A percentile compares a stretch with the other conserved stretches of the same genome.
Evolutionary conservation across 345 rosid genomes (phyloP).

Genomic region (Arabidopsis suecica): DNA sequence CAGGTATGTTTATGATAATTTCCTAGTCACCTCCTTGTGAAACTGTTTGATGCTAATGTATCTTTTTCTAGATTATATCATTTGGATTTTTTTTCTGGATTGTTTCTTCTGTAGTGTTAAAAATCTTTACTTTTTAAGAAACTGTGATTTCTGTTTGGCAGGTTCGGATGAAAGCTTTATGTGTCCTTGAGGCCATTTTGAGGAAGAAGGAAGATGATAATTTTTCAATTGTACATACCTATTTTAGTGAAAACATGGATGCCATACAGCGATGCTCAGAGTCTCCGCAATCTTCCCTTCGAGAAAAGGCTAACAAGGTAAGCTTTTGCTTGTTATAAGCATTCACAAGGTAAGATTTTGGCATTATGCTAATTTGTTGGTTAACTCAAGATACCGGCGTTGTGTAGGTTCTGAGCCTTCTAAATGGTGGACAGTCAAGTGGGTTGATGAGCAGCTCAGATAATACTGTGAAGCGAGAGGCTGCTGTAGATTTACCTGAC

Average conservation of each 20-base stretch:
- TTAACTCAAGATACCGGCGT: conserved; percentile 28
- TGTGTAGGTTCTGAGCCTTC: conserved; percentile 78
- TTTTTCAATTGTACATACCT: conserved; percentile 66
- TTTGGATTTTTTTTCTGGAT: conserved; percentile 4
- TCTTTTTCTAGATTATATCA: conserved; percentile 3
- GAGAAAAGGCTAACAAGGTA: conserved; percentile 91
- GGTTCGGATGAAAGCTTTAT: conserved; percentile 92
- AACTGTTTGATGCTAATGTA: conserved; percentile 3
- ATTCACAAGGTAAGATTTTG: background rate
- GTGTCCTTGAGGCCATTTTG: conserved; percentile 88
- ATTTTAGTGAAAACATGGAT: conserved; percentile 76
- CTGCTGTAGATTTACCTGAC: conserved; percentile 65
- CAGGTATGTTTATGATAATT: conserved; percentile 59
- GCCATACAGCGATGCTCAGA: conserved; percentile 69
- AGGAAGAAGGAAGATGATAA: conserved; percentile 79
- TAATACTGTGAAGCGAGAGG: conserved; percentile 56
- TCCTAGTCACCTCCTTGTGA: conserved; percentile 14
- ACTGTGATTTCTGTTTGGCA: conserved; percentile 43
- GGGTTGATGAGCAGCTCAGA: conserved; percentile 51
- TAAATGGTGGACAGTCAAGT: conserved; percentile 60
- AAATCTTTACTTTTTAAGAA: conserved; percentile 1
- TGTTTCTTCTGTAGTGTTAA: conserved; percentile 15
- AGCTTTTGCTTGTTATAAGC: conserved; percentile 29
- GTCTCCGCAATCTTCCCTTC: conserved; percentile 89
- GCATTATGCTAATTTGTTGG: conserved; percentile 19